A percentile compares a stretch with the other conserved stretches of the same genome.
These are phyloP conservation scores for Phytophthora niederhauseri DNA, from an alignment of 352 stramenopile species.

Conservation along the genomic window DNA sequence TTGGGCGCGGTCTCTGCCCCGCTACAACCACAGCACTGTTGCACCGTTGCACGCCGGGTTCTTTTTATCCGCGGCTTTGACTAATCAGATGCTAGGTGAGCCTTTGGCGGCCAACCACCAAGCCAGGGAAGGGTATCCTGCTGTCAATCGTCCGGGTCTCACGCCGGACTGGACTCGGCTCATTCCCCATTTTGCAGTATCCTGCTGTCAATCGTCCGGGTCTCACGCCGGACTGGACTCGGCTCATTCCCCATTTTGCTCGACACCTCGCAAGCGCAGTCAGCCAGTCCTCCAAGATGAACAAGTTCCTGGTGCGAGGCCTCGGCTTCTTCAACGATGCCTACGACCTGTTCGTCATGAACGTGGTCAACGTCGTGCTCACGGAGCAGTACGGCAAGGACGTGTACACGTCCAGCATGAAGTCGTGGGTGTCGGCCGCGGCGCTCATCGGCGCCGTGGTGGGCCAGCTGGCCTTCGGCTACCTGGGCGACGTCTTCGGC, in stretches of 20 bases:
- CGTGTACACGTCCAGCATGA: slow-evolving; percentile 65
- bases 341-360: slow-evolving; percentile 87
- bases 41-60: slow-evolving; percentile 13
- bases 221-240: neutral
- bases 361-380: slow-evolving; percentile 82
- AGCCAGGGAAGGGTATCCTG: neutral
- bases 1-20: slow-evolving; percentile 23
- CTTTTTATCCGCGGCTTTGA: slow-evolving; percentile 27
- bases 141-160: slow-evolving; percentile 2
- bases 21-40: slow-evolving; percentile 12
- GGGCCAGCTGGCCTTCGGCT: slow-evolving; percentile 63
- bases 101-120: slow-evolving; percentile 21
- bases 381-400: slow-evolving; percentile 71
- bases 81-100: slow-evolving; percentile 29
- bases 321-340: slow-evolving; percentile 83
- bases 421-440: slow-evolving; percentile 63
- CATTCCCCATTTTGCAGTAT: slow-evolving; percentile 38
- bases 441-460: slow-evolving; percentile 67
- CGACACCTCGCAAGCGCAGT: slow-evolving; percentile 11
- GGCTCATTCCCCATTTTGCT: slow-evolving; percentile 35
- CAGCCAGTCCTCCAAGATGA: slow-evolving; percentile 35
- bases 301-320: slow-evolving; percentile 70
- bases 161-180: neutral
- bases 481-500: slow-evolving; percentile 67
- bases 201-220: slow-evolving; percentile 6